Evolutionary conservation across 345 rosid species (phyloP).

Genomic region (Combretum micranthum): DNA sequence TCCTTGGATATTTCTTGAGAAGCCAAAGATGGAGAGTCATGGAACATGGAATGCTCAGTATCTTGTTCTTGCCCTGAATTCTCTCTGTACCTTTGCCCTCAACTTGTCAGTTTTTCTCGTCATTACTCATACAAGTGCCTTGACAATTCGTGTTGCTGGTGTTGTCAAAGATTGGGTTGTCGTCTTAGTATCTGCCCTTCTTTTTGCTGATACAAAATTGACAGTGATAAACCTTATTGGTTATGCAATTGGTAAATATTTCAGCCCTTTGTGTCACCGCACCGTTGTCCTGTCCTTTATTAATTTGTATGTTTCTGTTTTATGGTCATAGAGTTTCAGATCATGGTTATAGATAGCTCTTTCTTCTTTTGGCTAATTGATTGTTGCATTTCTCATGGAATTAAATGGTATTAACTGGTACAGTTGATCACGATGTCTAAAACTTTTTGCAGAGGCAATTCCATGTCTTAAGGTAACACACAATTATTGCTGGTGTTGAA

Average conservation of each 20-base stretch:
- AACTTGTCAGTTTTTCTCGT: constrained; percentile 95
- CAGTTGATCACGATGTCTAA: too few species aligned
- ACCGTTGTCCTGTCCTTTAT: not conserved
- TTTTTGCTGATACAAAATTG: constrained; percentile 86
- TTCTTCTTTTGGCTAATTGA: too few species aligned
- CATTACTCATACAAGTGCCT: constrained; percentile 95
- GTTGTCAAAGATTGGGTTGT: constrained; percentile 99
- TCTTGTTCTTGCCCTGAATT: constrained; percentile 62
- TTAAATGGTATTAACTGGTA: too few species aligned
- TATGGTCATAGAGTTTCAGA: too few species aligned
- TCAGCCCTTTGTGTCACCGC: not conserved
- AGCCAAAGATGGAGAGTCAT: constrained; percentile 72
- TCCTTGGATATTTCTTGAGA: constrained; percentile 96
- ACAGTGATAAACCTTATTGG: constrained; percentile 83
- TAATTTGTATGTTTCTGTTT: not conserved
- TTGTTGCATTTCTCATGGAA: too few species aligned
- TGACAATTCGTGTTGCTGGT: constrained; percentile 97
- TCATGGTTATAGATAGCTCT: too few species aligned
- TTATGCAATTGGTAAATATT: constrained; percentile 71
- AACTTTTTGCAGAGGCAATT: too few species aligned
- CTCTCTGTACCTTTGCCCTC: constrained; percentile 89
- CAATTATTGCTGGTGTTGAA: too few species aligned
- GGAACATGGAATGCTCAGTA: constrained; percentile 73
- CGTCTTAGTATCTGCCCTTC: constrained; percentile 81
- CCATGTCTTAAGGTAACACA: too few species aligned